Conservation (phyloP, 441 rosid genomes). For the Pelargonium myrrhifolium region DNA sequence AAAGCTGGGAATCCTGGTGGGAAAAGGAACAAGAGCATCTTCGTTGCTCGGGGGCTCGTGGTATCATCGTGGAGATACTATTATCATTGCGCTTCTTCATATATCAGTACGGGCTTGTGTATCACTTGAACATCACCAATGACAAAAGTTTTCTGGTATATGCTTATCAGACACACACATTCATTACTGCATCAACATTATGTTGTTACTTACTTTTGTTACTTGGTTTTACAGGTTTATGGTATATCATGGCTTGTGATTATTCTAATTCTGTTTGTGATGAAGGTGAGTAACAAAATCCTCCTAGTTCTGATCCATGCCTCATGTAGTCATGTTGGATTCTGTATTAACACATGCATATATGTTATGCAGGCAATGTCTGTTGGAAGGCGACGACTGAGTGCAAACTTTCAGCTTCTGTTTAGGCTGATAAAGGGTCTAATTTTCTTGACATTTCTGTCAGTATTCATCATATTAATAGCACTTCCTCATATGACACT, state of each 20-base stretch:
- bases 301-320: not conserved
- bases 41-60: slow-evolving; percentile 55
- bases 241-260: slow-evolving; percentile 93
- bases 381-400: slow-evolving; percentile 91
- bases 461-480: slow-evolving; percentile 56
- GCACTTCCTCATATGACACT: slow-evolving; percentile 64
- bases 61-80: slow-evolving; percentile 62
- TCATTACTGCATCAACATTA: too few relatives aligned
- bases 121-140: slow-evolving; percentile 54
- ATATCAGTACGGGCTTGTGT: slow-evolving; percentile 84
- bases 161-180: too few relatives aligned
- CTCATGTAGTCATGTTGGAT: too few relatives aligned
- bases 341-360: too few relatives aligned
- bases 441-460: slow-evolving; percentile 59
- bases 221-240: slow-evolving; percentile 43
- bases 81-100: slow-evolving; percentile 63
- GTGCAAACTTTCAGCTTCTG: slow-evolving; percentile 95
- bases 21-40: slow-evolving; percentile 33
- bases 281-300: slow-evolving; percentile 44
- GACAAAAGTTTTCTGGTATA: slow-evolving; percentile 25
- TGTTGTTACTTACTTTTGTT: slow-evolving; percentile 15
- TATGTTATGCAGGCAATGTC: slow-evolving; percentile 60
- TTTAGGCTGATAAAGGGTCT: slow-evolving; percentile 76
- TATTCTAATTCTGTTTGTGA: slow-evolving; percentile 62
- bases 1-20: slow-evolving; percentile 34